These are phyloP conservation scores for Aristolochia contorta DNA, from an alignment of 164 flowering plant genomes.

Conservation along the genomic window DNA sequence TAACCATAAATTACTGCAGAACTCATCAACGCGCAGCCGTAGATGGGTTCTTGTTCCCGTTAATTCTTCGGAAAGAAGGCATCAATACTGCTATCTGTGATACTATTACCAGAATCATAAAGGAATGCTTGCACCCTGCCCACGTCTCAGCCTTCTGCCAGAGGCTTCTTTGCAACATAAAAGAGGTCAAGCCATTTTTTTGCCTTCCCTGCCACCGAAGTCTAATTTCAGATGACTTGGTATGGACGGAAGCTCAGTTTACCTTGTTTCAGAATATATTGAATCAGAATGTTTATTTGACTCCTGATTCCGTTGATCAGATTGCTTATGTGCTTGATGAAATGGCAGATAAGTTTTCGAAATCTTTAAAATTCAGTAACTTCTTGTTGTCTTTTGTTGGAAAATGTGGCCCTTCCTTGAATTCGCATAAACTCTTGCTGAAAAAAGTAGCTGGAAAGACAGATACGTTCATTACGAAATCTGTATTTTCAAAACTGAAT, in stretches of 20 bases:
- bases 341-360: constrained; percentile 34
- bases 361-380: constrained; percentile 60
- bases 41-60: constrained; percentile 47
- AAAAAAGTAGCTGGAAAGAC: constrained; percentile 35
- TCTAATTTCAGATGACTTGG: constrained; percentile 37
- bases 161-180: constrained; percentile 37
- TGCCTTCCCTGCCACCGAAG: constrained; percentile 46
- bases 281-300: constrained; percentile 42
- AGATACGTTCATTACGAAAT: constrained; percentile 53
- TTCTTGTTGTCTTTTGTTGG: constrained; percentile 53
- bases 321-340: constrained; percentile 15
- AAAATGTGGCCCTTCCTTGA: constrained; percentile 35
- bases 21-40: constrained; percentile 55
- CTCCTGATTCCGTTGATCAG: constrained; percentile 43
- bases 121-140: constrained; percentile 66
- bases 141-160: constrained; percentile 74
- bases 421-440: constrained; percentile 36
- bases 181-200: constrained; percentile 23
- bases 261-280: constrained; percentile 14
- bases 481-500: constrained; percentile 44
- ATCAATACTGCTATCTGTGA: constrained; percentile 49
- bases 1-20: constrained; percentile 50
- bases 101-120: constrained; percentile 43
- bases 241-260: constrained; percentile 69
- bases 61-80: constrained; percentile 40